These are phyloP conservation scores for Priceomyces medius DNA, from an alignment of 805 yeast species.

Conservation along the genomic window DNA sequence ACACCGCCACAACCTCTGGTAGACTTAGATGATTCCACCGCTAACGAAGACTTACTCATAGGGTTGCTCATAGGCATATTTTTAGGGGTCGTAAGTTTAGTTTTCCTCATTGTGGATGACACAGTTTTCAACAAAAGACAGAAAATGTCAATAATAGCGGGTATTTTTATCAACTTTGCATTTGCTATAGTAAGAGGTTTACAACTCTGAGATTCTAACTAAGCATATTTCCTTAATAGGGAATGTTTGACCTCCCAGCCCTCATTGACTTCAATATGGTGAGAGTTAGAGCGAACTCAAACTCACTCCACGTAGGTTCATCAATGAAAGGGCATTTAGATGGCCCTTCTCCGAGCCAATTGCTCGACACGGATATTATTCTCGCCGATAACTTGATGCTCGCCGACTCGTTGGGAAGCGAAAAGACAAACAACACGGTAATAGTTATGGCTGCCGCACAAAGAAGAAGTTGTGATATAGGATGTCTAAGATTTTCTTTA, in stretches of 20 bases:
- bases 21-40: conserved; percentile 31
- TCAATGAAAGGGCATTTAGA: conserved; percentile 46
- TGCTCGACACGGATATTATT: conserved; percentile 32
- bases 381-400: conserved; percentile 53
- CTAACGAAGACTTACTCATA: conserved; percentile 63
- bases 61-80: conserved; percentile 75
- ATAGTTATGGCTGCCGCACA: conserved; percentile 54
- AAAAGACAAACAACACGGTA: conserved; percentile 54
- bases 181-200: conserved; percentile 58
- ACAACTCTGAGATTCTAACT: conserved; percentile 30
- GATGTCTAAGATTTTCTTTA: not conserved
- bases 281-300: not conserved
- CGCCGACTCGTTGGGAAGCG: conserved; percentile 48
- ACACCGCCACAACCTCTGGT: conserved; percentile 18
- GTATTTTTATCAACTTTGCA: conserved; percentile 64
- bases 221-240: not conserved
- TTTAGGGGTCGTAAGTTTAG: conserved; percentile 63
- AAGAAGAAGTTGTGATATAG: conserved; percentile 23
- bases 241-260: conserved; percentile 49
- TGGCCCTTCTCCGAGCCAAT: conserved; percentile 33
- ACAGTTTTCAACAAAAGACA: conserved; percentile 60
- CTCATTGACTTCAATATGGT: conserved; percentile 30
- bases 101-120: conserved; percentile 62
- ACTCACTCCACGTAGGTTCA: conserved; percentile 15
- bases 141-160: conserved; percentile 69